Percentiles rank a stretch among this genome's conserved stretches.
phyloP scores from a whole-genome alignment of 495 filamentous ascomycete species.

The Aspergillus asperescens region DNA sequence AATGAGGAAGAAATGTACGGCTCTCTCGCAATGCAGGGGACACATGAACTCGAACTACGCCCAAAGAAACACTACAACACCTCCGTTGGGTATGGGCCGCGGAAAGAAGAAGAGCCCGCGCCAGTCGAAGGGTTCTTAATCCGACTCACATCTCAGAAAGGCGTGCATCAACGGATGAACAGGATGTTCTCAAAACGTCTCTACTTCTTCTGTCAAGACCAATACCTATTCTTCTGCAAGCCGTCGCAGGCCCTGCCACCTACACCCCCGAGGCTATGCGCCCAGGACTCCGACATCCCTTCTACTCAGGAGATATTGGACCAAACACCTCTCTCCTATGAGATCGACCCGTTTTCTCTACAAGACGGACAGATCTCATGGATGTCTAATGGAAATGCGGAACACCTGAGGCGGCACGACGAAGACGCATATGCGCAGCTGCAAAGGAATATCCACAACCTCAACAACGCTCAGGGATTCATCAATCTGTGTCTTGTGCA shows the following conservation, averaged over 20 bases:
- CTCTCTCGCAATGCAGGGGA: slow-evolving; percentile 64
- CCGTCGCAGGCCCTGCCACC: slow-evolving; percentile 63
- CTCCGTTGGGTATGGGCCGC: slow-evolving; percentile 32
- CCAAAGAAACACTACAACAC: slow-evolving; percentile 68
- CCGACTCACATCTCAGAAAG: slow-evolving; percentile 61
- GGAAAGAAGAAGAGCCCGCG: slow-evolving; percentile 51
- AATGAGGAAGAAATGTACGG: slow-evolving; percentile 74
- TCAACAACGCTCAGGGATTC: slow-evolving; percentile 59
- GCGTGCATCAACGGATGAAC: slow-evolving; percentile 54
- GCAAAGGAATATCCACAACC: slow-evolving; percentile 55
- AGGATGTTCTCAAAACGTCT: slow-evolving; percentile 65
- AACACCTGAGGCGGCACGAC: slow-evolving; percentile 46
- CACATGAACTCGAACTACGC: slow-evolving; percentile 69
- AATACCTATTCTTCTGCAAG: slow-evolving; percentile 60
- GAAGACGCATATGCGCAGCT: slow-evolving; percentile 59
- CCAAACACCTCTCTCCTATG: slow-evolving; percentile 56
- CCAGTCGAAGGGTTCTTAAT: slow-evolving; percentile 71
- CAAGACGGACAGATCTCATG: slow-evolving; percentile 53
- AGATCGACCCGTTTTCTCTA: slow-evolving; percentile 58
- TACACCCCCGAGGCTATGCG: slow-evolving; percentile 53
- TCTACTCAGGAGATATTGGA: slow-evolving; percentile 52
- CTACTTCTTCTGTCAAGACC: slow-evolving; percentile 67
- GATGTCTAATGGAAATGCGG: slow-evolving; percentile 45
- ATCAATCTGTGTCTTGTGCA: slow-evolving; percentile 58
- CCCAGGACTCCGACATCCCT: slow-evolving; percentile 44